These are phyloP conservation scores for Hypoxylon sp. DNA, from an alignment of 2,329 filamentous ascomycete genomes.

Conservation along the genomic window DNA sequence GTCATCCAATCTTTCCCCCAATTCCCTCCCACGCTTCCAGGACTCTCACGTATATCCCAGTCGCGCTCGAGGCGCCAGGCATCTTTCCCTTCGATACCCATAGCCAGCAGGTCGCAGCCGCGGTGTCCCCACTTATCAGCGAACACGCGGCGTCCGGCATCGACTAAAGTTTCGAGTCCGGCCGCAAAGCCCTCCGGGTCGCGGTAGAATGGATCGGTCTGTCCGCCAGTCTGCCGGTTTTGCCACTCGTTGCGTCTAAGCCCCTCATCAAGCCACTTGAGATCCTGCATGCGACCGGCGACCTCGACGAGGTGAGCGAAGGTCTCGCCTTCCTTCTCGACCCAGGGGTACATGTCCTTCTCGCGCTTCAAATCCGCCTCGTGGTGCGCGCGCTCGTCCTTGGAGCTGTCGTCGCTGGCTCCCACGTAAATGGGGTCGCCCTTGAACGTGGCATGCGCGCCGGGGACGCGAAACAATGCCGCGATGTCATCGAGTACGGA, in stretches of 20 bases:
- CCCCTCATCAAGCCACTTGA: conserved; percentile 46
- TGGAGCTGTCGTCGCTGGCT: conserved; percentile 12
- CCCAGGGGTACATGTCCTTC: conserved; percentile 49
- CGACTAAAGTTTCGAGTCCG: conserved; percentile 53
- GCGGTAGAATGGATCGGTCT: conserved; percentile 60
- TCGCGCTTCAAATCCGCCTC: conserved; percentile 51
- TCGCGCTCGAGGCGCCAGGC: conserved; percentile 56
- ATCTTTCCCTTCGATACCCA: conserved; percentile 53
- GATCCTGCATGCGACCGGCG: conserved; percentile 51
- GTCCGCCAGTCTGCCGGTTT: conserved; percentile 57
- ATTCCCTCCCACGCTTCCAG: conserved; percentile 48
- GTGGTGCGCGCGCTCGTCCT: conserved; percentile 39
- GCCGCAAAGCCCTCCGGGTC: conserved; percentile 55
- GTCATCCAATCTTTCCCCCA: conserved; percentile 54
- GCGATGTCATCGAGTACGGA: conserved; percentile 59
- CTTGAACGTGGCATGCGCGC: conserved; percentile 52
- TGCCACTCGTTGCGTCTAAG: conserved; percentile 58
- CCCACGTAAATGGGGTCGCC: conserved; percentile 52
- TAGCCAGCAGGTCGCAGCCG: conserved; percentile 54
- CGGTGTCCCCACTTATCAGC: conserved; percentile 59
- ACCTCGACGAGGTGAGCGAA: conserved; percentile 54
- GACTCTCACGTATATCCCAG: conserved; percentile 50
- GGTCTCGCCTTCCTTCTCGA: conserved; percentile 54
- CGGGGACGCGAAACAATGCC: conserved; percentile 58
- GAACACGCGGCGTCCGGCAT: conserved; percentile 55